Conservation (phyloP, 768 basidiomycete genomes). For the Tricholoma sp. region DNA sequence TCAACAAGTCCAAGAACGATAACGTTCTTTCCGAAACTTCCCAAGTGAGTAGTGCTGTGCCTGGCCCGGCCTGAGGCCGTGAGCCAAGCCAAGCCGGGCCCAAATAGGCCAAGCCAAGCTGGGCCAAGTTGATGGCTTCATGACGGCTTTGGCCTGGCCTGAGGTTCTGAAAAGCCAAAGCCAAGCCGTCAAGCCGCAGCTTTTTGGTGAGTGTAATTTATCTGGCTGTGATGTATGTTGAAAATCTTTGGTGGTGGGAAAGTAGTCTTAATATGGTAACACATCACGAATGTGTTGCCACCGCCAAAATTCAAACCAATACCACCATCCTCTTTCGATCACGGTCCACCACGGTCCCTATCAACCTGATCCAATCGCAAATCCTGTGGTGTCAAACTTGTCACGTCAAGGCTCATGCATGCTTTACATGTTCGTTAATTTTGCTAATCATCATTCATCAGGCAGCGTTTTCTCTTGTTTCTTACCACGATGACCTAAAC, state of each 20-base stretch:
- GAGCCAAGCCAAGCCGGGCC: slow-evolving; percentile 1
- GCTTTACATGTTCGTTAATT: too few relatives aligned
- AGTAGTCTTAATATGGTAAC: background rate
- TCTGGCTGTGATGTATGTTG: background rate
- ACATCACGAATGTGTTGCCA: background rate
- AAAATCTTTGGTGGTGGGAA: background rate
- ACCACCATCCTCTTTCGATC: too few relatives aligned
- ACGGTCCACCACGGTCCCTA: too few relatives aligned
- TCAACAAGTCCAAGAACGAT: too few relatives aligned
- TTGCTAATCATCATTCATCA: too few relatives aligned
- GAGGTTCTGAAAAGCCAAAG: slow-evolving; percentile 2
- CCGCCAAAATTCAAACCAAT: too few relatives aligned
- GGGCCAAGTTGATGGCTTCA: background rate
- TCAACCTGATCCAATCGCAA: too few relatives aligned
- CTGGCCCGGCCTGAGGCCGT: background rate
- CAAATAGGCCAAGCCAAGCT: slow-evolving; percentile 1
- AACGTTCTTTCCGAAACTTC: too few relatives aligned
- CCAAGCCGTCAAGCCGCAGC: background rate
- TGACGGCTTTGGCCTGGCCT: slow-evolving; percentile 1
- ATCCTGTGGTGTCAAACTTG: too few relatives aligned
- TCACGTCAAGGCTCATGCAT: too few relatives aligned
- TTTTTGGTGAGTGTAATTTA: background rate
- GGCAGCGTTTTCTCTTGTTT: background rate
- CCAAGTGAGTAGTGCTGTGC: background rate
- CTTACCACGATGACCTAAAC: background rate